A percentile compares a stretch with the other conserved stretches of the same genome.
Evolutionary conservation across 1,139 yeast species (phyloP).

Genomic region (Hemisphaericaspora xylofermentans): DNA sequence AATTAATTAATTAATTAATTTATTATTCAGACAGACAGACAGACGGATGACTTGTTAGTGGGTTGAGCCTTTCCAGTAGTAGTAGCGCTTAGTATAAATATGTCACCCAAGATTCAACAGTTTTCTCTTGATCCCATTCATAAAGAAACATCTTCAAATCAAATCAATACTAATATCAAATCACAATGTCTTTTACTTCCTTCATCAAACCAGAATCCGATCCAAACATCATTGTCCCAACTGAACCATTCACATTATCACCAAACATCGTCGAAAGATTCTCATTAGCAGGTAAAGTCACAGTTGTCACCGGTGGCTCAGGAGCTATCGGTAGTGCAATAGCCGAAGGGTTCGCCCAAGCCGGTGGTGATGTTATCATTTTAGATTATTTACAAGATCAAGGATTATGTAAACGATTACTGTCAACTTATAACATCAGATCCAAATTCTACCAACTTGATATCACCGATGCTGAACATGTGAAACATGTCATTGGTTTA

Average conservation of each 20-base stretch:
- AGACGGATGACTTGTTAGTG: no score
- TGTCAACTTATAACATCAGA: constrained; percentile 57
- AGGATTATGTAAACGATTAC: constrained; percentile 48
- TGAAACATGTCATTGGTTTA: constrained; percentile 51
- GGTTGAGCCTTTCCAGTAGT: no score
- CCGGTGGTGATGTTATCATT: constrained; percentile 81
- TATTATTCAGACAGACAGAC: constrained; percentile 1
- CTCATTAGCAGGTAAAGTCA: constrained; percentile 72
- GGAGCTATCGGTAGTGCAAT: constrained; percentile 79
- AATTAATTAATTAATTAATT: no score
- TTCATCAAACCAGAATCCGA: constrained; percentile 25
- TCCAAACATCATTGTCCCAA: constrained; percentile 20
- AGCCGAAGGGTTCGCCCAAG: constrained; percentile 80
- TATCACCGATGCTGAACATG: constrained; percentile 57
- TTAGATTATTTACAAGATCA: constrained; percentile 57
- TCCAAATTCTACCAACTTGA: constrained; percentile 67
- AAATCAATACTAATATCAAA: background rate
- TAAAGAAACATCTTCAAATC: no score
- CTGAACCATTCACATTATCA: constrained; percentile 24
- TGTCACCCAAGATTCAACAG: no score
- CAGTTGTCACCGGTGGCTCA: constrained; percentile 79
- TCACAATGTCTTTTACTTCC: constrained; percentile 14
- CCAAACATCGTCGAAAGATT: constrained; percentile 45
- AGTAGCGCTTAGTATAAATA: no score
- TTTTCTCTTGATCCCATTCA: background rate